These are phyloP conservation scores for Boletus eberwhitei DNA, from an alignment of 768 basidiomycete species.

Conservation along the genomic window DNA sequence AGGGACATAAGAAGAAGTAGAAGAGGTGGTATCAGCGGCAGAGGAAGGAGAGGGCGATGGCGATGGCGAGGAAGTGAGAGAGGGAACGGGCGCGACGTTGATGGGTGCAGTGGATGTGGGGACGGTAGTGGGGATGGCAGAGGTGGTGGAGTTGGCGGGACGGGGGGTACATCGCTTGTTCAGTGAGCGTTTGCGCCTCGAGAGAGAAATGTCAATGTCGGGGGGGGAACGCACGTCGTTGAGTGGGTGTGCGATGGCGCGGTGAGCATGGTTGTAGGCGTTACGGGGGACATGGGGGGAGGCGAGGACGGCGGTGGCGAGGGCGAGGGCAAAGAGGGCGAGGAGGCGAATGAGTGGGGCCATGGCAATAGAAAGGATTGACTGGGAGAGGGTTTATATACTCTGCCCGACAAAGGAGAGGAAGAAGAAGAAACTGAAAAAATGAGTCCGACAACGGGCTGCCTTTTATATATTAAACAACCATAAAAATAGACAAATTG, in stretches of 20 bases:
- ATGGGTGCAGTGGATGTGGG: constrained; percentile 8
- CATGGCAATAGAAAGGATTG: constrained; percentile 21
- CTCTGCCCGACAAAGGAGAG: not conserved
- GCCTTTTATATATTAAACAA: not conserved
- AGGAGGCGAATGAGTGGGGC: constrained; percentile 41
- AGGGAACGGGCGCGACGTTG: constrained; percentile 21
- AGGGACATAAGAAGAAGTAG: not conserved
- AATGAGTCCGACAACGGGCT: not conserved
- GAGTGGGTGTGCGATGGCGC: not conserved
- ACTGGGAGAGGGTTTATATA: constrained; percentile 6
- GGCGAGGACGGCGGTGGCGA: constrained; percentile 36
- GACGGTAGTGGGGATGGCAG: not conserved
- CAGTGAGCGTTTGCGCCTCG: constrained; percentile 25
- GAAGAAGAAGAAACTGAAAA: not conserved
- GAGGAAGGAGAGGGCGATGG: not conserved
- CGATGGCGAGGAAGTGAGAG: not conserved
- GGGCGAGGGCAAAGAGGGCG: constrained; percentile 41
- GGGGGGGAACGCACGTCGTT: not conserved
- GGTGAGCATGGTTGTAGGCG: constrained; percentile 22
- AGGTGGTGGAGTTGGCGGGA: constrained; percentile 15
- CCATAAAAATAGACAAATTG: too few species aligned
- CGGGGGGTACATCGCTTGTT: constrained; percentile 26
- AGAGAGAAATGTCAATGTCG: not conserved
- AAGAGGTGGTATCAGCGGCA: not conserved
- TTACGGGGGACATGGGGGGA: constrained; percentile 38